Percentiles rank a stretch among this genome's conserved stretches.
phyloP scores from a whole-genome alignment of 257 asterid species.

The Nicotiana knightiana region DNA sequence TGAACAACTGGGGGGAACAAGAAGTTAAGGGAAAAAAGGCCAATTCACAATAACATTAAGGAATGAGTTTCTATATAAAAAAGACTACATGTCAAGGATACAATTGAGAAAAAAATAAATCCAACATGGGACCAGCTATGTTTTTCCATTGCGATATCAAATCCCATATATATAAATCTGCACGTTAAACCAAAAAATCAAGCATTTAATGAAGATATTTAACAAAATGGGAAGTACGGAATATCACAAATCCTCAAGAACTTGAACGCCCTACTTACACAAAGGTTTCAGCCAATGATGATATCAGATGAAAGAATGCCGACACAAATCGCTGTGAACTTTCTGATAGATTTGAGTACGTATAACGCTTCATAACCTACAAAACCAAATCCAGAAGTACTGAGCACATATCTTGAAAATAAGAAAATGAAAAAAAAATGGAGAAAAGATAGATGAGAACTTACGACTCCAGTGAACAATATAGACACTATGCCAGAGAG shows the following conservation, averaged over 20 bases:
- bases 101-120: conserved; percentile 94
- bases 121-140: conserved; percentile 99
- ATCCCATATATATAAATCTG: conserved; percentile 99
- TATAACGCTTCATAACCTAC: conserved; percentile 96
- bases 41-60: conserved; percentile 14
- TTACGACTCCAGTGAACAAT: conserved; percentile 96
- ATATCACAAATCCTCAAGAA: conserved; percentile 7
- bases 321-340: conserved; percentile 95
- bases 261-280: conserved; percentile 48
- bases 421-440: conserved; percentile 7
- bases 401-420: not conserved
- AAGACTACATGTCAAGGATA: conserved; percentile 49
- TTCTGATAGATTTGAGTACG: conserved; percentile 86
- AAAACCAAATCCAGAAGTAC: conserved; percentile 15
- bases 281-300: conserved; percentile 95
- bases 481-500: conserved; percentile 96
- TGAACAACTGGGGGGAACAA: conserved; percentile 56
- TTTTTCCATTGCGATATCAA: conserved; percentile 95
- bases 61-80: not conserved
- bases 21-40: conserved; percentile 45
- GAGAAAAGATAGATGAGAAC: conserved; percentile 23
- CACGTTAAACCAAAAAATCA: conserved; percentile 17
- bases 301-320: conserved; percentile 90
- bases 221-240: conserved; percentile 9
- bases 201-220: conserved; percentile 15